Evolutionary conservation across 441 rosid species (phyloP).

Genomic region (Daphne laureola): DNA sequence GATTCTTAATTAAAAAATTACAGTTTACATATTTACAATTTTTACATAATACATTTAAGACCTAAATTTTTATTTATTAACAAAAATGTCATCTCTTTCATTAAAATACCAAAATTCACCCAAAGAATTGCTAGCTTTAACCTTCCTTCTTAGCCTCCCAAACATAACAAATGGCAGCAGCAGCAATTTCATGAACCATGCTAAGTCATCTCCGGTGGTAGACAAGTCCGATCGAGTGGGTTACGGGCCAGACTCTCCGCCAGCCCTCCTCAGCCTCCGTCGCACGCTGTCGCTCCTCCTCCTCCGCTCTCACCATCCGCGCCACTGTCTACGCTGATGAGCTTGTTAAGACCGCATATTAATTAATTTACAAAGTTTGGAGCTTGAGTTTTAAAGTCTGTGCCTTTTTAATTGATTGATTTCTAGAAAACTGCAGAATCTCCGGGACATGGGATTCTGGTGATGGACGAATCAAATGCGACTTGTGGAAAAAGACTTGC

Average conservation of each 20-base stretch:
- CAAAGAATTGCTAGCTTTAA: no score
- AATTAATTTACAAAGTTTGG: conserved; percentile 14
- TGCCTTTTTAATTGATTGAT: background rate
- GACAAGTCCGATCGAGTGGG: conserved; percentile 74
- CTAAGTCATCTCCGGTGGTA: conserved; percentile 66
- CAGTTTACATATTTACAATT: no score
- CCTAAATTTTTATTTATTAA: no score
- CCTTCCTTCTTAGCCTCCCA: no score
- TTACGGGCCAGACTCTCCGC: conserved; percentile 61
- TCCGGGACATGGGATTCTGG: conserved; percentile 90
- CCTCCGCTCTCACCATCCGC: conserved; percentile 44
- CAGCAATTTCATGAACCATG: conserved; percentile 55
- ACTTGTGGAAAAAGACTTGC: conserved; percentile 82
- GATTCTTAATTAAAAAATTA: no score
- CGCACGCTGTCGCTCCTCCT: conserved; percentile 28
- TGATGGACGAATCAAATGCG: conserved; percentile 96
- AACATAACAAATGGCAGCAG: no score
- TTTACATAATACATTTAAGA: no score
- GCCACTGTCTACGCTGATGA: conserved; percentile 82
- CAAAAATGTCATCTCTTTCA: no score
- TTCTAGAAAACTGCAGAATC: conserved; percentile 78
- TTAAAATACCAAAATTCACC: no score
- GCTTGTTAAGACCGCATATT: conserved; percentile 91
- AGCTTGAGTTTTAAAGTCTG: conserved; percentile 1
- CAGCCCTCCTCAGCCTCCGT: conserved; percentile 39